Evolutionary conservation across 345 rosid species (phyloP).

Genomic region (Eutrema yunnanense): DNA sequence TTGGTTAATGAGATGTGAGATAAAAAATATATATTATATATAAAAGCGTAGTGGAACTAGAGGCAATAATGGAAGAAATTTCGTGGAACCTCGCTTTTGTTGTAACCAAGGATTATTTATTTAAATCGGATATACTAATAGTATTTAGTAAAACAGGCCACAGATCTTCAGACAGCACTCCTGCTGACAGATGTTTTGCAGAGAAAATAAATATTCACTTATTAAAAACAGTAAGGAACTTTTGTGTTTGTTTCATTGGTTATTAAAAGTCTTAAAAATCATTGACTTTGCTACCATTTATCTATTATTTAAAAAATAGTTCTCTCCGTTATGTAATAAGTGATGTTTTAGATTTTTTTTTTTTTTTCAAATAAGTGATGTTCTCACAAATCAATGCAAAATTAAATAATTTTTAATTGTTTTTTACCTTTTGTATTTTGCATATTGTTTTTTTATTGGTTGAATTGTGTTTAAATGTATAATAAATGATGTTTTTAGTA

Average conservation of each 20-base stretch:
- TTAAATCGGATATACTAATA: not conserved
- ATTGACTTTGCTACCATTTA: not conserved
- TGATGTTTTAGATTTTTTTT: too few species aligned
- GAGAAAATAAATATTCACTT: not conserved
- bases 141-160: not conserved
- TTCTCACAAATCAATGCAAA: too few species aligned
- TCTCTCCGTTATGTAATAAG: too few species aligned
- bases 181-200: slow-evolving; percentile 9
- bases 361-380: too few species aligned
- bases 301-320: too few species aligned
- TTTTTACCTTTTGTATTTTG: too few species aligned
- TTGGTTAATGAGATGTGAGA: not conserved
- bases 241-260: not conserved
- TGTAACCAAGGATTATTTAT: not conserved
- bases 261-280: not conserved
- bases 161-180: slow-evolving; percentile 10
- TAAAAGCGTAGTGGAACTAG: slow-evolving; percentile 8
- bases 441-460: too few species aligned
- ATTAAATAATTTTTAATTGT: too few species aligned
- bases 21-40: not conserved
- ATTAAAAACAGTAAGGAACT: not conserved
- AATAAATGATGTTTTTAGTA: too few species aligned
- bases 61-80: slow-evolving; percentile 19
- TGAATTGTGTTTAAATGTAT: too few species aligned
- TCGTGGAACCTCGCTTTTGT: slow-evolving; percentile 15